A percentile compares a stretch with the other conserved stretches of the same genome.
Evolutionary conservation across 2,329 filamentous ascomycete genomes (phyloP).

Genomic region (Sclerotinia spermophila): DNA sequence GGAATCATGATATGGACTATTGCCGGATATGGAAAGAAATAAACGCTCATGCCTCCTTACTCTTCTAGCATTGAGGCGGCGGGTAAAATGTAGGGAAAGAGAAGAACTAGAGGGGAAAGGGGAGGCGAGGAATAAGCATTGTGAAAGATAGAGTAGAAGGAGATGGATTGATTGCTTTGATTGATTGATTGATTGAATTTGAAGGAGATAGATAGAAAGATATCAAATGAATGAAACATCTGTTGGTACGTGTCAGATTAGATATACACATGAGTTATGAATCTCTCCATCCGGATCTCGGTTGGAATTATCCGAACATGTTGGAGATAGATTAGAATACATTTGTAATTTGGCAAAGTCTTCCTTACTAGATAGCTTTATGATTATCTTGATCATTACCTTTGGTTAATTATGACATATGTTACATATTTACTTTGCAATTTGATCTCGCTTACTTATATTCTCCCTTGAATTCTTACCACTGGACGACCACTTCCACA

Average conservation of each 20-base stretch:
- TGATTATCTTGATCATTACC: background rate
- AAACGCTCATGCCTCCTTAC: background rate
- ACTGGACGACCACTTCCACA: background rate
- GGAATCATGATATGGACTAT: background rate
- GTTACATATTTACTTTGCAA: background rate
- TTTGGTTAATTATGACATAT: background rate
- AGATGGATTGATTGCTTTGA: no score
- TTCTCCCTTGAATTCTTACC: background rate
- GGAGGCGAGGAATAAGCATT: background rate
- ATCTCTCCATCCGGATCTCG: background rate
- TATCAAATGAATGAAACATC: background rate
- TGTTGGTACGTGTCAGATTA: background rate
- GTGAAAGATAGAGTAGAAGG: background rate
- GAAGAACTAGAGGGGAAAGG: constrained; percentile 5
- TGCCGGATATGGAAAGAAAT: background rate
- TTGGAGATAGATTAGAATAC: background rate
- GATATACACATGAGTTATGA: background rate
- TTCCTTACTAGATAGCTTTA: background rate
- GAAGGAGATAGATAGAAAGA: background rate
- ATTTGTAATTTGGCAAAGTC: no score
- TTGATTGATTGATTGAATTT: no score
- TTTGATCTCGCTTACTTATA: background rate
- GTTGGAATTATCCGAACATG: background rate
- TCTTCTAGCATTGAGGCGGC: background rate
- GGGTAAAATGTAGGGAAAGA: background rate